Conservation (phyloP, 495 filamentous ascomycete genomes). For the Xylaria flabelliformis region DNA sequence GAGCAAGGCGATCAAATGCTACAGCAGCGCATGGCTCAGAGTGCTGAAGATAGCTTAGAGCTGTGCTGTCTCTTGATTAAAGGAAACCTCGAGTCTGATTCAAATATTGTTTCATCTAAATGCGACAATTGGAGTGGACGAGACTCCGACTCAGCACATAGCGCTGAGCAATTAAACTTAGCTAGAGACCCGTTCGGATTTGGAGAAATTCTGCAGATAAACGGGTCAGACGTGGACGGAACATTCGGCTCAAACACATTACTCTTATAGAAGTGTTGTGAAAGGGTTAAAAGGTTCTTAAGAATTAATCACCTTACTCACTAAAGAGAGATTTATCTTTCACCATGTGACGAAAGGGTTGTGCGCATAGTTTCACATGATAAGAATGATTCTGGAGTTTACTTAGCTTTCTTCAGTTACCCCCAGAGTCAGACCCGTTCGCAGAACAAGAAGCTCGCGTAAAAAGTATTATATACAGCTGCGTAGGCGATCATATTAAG, state of each 20-base stretch:
- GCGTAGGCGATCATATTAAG: background rate
- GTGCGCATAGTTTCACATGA: background rate
- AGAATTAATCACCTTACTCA: background rate
- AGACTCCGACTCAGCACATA: background rate
- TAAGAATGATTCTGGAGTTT: background rate
- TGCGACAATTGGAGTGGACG: background rate
- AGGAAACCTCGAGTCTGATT: background rate
- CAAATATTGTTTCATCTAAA: background rate
- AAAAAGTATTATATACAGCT: background rate
- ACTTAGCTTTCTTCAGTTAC: background rate
- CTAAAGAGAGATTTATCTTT: background rate
- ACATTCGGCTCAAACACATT: background rate
- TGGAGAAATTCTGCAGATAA: background rate
- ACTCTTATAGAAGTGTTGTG: background rate
- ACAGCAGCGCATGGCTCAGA: constrained; percentile 11
- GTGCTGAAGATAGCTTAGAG: constrained; percentile 26
- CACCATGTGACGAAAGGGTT: background rate
- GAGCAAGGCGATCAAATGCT: background rate
- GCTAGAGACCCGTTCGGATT: background rate
- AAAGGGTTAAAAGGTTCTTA: background rate
- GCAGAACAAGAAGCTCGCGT: background rate
- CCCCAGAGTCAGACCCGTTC: background rate
- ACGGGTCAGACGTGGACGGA: background rate
- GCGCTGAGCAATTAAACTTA: background rate
- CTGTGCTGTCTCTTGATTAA: constrained; percentile 17